Conservation (phyloP, 495 filamentous ascomycete genomes). For the Aspergillus panamensis region DNA sequence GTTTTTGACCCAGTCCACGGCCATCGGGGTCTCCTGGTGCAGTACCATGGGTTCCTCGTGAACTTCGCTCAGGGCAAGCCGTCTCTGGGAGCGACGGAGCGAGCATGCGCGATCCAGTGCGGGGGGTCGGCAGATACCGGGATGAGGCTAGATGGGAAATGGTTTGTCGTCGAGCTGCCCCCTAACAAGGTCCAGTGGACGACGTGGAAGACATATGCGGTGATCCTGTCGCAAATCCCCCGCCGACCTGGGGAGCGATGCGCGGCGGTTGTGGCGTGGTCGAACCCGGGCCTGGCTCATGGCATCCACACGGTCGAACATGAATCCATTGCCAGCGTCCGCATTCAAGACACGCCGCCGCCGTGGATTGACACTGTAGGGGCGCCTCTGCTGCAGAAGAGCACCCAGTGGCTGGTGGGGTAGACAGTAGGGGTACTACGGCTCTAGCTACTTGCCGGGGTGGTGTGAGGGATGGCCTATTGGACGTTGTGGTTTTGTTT, state of each 20-base stretch:
- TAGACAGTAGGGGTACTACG: too few relatives aligned
- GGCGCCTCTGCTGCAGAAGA: neutral
- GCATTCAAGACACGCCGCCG: neutral
- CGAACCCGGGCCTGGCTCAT: neutral
- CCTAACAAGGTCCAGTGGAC: conserved; percentile 4
- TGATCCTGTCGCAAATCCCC: conserved; percentile 4
- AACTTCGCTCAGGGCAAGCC: neutral
- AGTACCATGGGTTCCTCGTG: conserved; percentile 5
- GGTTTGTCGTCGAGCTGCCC: conserved; percentile 10
- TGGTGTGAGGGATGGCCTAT: too few relatives aligned
- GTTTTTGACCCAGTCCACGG: neutral
- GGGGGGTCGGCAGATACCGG: neutral
- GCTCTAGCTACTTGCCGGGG: too few relatives aligned
- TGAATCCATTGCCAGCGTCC: conserved; percentile 3
- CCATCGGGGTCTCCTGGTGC: neutral
- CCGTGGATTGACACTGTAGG: neutral
- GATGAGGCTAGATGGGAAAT: neutral
- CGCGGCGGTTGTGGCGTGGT: conserved; percentile 1
- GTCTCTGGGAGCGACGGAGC: neutral
- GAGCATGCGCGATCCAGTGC: conserved; percentile 8
- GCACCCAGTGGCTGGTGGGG: neutral
- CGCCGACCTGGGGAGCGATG: neutral
- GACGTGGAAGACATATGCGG: conserved; percentile 1
- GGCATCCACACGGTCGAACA: neutral
- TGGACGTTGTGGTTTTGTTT: too few relatives aligned